A percentile compares a stretch with the other conserved stretches of the same genome.
Evolutionary conservation across 106 monocot genomes (phyloP).

Genomic region (Dendrobium officinale): DNA sequence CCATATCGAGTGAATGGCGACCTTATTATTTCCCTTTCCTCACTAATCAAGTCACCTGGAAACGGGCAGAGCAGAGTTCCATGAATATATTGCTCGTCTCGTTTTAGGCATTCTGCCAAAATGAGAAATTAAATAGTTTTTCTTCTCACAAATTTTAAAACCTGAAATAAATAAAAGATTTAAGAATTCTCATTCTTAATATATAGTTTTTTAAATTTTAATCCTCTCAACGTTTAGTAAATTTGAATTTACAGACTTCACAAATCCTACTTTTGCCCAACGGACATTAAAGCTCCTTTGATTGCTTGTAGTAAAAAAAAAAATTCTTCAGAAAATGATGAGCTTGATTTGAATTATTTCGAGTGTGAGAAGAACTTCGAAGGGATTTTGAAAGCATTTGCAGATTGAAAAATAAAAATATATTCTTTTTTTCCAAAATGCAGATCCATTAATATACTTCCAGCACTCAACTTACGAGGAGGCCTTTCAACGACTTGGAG

Average conservation of each 20-base stretch:
- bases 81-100: not conserved
- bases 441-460: not conserved
- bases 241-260: no score
- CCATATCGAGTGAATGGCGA: constrained; percentile 28
- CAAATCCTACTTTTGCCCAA: no score
- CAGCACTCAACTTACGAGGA: not conserved
- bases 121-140: no score
- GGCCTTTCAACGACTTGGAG: not conserved
- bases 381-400: no score
- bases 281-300: no score
- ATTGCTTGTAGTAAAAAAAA: not conserved
- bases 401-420: not conserved
- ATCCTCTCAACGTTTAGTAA: no score
- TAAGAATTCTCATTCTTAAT: no score
- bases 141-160: no score
- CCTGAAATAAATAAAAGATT: no score
- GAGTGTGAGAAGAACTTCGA: not conserved
- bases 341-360: not conserved
- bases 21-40: not conserved
- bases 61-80: not conserved
- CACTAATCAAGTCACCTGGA: not conserved
- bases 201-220: no score
- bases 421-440: not conserved
- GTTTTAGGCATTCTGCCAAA: not conserved
- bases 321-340: not conserved